Evolutionary conservation across 805 yeast species (phyloP).

Genomic region (Cyberlindnera xishuangbannaensis): DNA sequence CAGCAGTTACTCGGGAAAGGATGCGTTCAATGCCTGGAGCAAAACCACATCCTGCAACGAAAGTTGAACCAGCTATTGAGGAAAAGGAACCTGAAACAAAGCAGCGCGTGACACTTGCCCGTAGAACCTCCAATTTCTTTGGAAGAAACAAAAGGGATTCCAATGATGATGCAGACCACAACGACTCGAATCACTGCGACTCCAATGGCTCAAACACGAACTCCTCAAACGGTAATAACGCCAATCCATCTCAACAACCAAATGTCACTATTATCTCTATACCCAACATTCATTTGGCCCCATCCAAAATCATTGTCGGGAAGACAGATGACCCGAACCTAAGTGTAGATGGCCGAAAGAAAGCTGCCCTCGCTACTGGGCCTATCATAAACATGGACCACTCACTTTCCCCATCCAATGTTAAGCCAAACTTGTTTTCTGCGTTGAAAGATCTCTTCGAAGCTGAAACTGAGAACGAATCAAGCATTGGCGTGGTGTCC

Average conservation of each 20-base stretch:
- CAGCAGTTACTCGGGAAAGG: constrained; percentile 28
- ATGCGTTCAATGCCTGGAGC: constrained; percentile 36
- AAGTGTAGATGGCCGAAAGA: constrained; percentile 67
- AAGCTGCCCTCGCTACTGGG: constrained; percentile 71
- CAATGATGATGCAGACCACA: constrained; percentile 10
- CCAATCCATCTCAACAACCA: constrained; percentile 1
- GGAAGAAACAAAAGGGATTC: constrained; percentile 20
- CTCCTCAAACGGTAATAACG: no score
- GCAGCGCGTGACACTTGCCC: constrained; percentile 12
- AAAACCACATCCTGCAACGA: constrained; percentile 34
- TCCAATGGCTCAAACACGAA: no score
- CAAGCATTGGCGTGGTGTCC: constrained; percentile 76
- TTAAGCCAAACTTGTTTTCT: constrained; percentile 47
- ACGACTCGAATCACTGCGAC: no score
- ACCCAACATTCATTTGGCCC: constrained; percentile 16
- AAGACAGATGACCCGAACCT: constrained; percentile 27
- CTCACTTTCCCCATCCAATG: constrained; percentile 50
- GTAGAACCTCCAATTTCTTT: constrained; percentile 27
- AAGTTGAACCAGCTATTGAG: constrained; percentile 6
- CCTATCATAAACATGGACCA: constrained; percentile 82
- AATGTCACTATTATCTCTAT: constrained; percentile 12
- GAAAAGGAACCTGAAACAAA: constrained; percentile 6
- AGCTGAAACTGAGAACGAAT: constrained; percentile 64
- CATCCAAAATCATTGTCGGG: constrained; percentile 15
- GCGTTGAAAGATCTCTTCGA: constrained; percentile 84